Base-by-base conservation (phyloP, 768 basidiomycete species). In the Russula abietina region DNA sequence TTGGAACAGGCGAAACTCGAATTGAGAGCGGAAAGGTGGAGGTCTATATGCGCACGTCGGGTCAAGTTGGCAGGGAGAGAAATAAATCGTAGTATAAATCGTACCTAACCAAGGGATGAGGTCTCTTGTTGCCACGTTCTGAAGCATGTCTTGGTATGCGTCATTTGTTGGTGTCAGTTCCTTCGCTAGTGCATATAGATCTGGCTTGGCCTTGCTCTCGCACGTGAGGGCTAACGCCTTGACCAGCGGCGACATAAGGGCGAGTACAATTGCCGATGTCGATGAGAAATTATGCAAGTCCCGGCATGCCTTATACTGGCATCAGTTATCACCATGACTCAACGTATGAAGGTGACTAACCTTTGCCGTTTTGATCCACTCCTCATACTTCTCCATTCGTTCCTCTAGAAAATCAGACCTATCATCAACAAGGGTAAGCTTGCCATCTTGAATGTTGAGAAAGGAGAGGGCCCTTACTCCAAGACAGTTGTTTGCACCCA, bases 21-120 rank as follows among this genome's bases (percentile, higher is more conserved):
- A 16, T 55, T 55, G 39, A 64, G 54, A 2, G 39, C 4, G 54
- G 48, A 16, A 9, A 64, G 62, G 28, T 60, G 62, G 10, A 9
- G 39, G 41, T 59, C 62, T 64, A 17, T 19, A 39, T 60, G n/a
- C 32, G 46, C 19, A 22, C 4, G 41, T 55, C 14, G 28, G 52
- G 33, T 19, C 22, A 22, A 43, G 30, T 16, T 28, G 10, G 28
- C 30, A 43, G 17, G 7, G 9, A n/a, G 16, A 19, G 19, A n/a
- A 26, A 16, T 30, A 28, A 49, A 11, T 39, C 17, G 17, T n/a
- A 46, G 17, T 9, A 14, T 3, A 17, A 10, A 50, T 26, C 36
- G 22, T 38, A 64, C 62, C 58, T 43, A 64, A 43, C 58, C 58
- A 64, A 8, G 62, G 62, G 3, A 64, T 55, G n/a, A 55, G 24